Percentiles rank a stretch among this genome's conserved stretches.
Evolutionary conservation across 164 flowering plant species (phyloP).

Genomic region (Liriodendron chinense): DNA sequence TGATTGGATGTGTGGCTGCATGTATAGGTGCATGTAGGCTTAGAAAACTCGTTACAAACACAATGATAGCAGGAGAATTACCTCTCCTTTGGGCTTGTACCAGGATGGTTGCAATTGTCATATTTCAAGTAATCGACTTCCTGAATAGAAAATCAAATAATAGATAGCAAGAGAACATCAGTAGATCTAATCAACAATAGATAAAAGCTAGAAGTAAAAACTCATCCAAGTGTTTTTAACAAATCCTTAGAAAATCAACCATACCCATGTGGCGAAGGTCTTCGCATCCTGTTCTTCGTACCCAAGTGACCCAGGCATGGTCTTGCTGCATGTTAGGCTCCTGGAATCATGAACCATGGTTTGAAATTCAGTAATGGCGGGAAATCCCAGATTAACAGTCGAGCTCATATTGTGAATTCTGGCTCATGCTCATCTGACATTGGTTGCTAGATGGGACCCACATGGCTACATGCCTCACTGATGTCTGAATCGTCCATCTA

Average conservation of each 20-base stretch:
- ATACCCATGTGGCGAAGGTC: constrained; percentile 66
- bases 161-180: too few relatives aligned
- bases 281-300: constrained; percentile 67
- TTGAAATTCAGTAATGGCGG: not conserved
- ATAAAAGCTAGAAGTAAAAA: not conserved
- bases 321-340: constrained; percentile 47
- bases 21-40: not conserved
- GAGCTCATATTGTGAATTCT: too few relatives aligned
- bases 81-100: constrained; percentile 44
- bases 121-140: constrained; percentile 67
- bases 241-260: not conserved
- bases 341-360: constrained; percentile 19
- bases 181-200: not conserved
- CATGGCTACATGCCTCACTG: not conserved
- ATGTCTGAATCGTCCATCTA: too few relatives aligned
- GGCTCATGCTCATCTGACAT: too few relatives aligned
- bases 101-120: constrained; percentile 48
- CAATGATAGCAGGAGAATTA: constrained; percentile 4
- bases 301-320: constrained; percentile 72
- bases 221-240: not conserved
- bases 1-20: not conserved
- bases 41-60: not conserved
- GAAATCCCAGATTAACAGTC: not conserved
- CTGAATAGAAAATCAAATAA: constrained; percentile 18
- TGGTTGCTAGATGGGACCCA: not conserved